These are phyloP conservation scores for Cadophora luteo-olivacea DNA, from an alignment of 2,329 filamentous ascomycete species.

Conservation along the genomic window DNA sequence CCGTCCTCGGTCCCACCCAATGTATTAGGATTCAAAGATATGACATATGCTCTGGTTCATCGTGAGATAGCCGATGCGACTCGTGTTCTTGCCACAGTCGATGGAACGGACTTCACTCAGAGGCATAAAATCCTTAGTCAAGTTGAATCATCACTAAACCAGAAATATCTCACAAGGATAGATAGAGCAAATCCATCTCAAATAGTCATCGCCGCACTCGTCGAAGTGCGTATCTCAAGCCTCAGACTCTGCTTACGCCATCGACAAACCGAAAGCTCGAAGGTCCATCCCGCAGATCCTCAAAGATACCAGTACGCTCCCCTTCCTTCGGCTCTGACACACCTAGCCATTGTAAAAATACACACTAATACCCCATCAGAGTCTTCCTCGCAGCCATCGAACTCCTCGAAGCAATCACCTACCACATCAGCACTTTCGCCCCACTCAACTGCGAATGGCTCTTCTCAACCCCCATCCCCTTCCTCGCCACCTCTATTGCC, in stretches of 20 bases:
- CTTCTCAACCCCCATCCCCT: conserved; percentile 32
- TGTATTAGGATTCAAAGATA: conserved; percentile 29
- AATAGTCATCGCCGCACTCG: conserved; percentile 27
- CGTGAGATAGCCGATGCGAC: conserved; percentile 30
- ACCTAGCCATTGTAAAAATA: too few species aligned
- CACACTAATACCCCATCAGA: conserved; percentile 16
- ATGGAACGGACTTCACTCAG: conserved; percentile 19
- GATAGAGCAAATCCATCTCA: conserved; percentile 25
- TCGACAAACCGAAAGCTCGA: conserved; percentile 16
- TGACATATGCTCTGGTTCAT: conserved; percentile 31
- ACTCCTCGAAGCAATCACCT: conserved; percentile 33
- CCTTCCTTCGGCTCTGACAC: too few species aligned
- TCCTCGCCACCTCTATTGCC: conserved; percentile 32
- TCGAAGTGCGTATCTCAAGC: conserved; percentile 28
- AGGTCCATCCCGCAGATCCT: background rate
- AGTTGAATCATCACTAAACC: conserved; percentile 22
- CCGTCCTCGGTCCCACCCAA: conserved; percentile 30
- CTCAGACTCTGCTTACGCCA: conserved; percentile 26
- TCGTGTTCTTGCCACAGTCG: conserved; percentile 18
- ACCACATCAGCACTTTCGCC: conserved; percentile 26
- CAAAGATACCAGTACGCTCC: conserved; percentile 27
- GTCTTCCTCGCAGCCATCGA: conserved; percentile 29
- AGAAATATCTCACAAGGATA: conserved; percentile 26
- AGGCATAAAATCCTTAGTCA: conserved; percentile 21
- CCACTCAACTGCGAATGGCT: conserved; percentile 31